These are phyloP conservation scores for Abrus precatorius DNA, from an alignment of 306 rosid genomes.

Conservation along the genomic window DNA sequence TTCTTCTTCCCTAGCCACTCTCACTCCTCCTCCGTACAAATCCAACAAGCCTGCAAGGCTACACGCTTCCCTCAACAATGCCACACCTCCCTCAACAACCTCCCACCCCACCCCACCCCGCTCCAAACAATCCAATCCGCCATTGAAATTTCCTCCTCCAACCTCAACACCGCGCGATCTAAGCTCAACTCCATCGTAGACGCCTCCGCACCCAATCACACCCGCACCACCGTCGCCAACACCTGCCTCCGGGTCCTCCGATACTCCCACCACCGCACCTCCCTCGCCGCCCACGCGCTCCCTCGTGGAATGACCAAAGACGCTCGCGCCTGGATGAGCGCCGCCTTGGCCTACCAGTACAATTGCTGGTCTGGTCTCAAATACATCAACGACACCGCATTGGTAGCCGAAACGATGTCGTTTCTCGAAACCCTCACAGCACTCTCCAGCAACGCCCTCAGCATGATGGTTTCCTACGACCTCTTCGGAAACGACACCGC, in stretches of 20 bases:
- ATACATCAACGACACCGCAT: conserved; percentile 75
- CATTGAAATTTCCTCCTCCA: conserved; percentile 50
- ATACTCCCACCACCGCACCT: conserved; percentile 62
- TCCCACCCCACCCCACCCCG: conserved; percentile 48
- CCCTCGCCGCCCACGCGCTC: conserved; percentile 54
- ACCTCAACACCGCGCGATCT: conserved; percentile 60
- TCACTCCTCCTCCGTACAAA: conserved; percentile 8
- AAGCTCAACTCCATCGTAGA: conserved; percentile 57
- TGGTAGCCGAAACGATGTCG: conserved; percentile 71
- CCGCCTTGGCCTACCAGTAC: conserved; percentile 77
- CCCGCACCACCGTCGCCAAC: conserved; percentile 59
- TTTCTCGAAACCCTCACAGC: conserved; percentile 58
- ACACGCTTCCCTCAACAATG: conserved; percentile 83
- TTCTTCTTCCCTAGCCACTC: background rate
- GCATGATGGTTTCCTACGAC: conserved; percentile 74
- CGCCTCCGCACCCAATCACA: conserved; percentile 41
- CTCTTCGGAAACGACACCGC: conserved; percentile 59
- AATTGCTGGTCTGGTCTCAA: conserved; percentile 88
- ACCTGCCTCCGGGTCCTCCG: conserved; percentile 65
- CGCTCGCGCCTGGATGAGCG: conserved; percentile 82
- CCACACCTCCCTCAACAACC: conserved; percentile 51
- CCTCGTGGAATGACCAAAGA: conserved; percentile 54
- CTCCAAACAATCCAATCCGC: conserved; percentile 61
- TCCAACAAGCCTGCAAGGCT: conserved; percentile 72
- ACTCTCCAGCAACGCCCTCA: conserved; percentile 79